These are phyloP conservation scores for Melaleuca quinquenervia DNA, from an alignment of 345 rosid genomes.

Conservation along the genomic window DNA sequence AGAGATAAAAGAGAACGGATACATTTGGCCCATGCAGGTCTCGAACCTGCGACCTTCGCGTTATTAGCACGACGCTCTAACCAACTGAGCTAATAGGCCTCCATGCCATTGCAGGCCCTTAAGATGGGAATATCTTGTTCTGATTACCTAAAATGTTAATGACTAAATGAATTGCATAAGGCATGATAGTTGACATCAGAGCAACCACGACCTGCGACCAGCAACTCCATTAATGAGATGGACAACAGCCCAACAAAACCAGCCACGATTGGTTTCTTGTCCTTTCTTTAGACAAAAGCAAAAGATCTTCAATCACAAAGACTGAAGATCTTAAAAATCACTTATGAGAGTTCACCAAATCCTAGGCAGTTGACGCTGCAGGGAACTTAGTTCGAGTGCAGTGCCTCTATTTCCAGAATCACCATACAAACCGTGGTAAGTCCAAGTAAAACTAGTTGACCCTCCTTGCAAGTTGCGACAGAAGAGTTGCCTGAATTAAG, in stretches of 20 bases:
- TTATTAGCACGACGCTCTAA: conserved; percentile 94
- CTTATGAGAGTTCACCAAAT: background rate
- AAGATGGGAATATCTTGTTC: background rate
- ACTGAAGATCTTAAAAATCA: background rate
- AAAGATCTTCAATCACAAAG: background rate
- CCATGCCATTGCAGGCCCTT: background rate
- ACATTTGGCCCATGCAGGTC: conserved; percentile 35
- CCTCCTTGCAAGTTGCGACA: background rate
- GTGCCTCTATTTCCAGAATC: background rate
- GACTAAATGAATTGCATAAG: background rate
- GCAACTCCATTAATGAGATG: background rate
- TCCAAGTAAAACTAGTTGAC: background rate
- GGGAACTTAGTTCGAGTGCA: background rate
- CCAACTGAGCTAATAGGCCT: conserved; percentile 40
- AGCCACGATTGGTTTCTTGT: background rate
- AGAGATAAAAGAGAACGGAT: background rate
- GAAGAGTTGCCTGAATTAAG: background rate
- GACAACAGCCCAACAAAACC: background rate
- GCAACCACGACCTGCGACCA: background rate
- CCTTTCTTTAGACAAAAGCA: background rate
- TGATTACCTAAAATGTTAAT: background rate
- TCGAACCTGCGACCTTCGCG: conserved; percentile 74
- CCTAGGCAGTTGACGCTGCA: background rate
- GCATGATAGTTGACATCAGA: background rate
- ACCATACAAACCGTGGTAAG: background rate